A percentile compares a stretch with the other conserved stretches of the same genome.
phyloP scores from a whole-genome alignment of 75 land plant genomes.

The Selaginella moellendorffii region DNA sequence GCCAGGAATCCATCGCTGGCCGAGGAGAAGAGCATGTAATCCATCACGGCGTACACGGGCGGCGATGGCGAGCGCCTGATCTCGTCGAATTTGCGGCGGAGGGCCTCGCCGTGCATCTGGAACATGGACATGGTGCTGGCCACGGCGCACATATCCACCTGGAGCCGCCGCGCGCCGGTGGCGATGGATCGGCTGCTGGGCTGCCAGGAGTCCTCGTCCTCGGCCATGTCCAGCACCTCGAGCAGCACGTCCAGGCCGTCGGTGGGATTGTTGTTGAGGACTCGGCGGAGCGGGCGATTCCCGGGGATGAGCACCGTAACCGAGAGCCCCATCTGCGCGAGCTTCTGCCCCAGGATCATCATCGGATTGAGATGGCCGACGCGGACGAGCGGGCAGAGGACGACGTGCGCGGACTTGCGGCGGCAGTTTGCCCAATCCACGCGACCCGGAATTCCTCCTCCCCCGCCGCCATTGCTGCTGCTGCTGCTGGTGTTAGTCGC shows the following conservation, averaged over 20 bases:
- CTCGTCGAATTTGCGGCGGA: background rate
- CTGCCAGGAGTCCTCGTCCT: constrained; percentile 4
- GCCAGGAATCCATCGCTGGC: background rate
- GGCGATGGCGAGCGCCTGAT: background rate
- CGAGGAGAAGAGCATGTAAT: background rate
- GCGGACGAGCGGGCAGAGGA: background rate
- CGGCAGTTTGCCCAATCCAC: background rate
- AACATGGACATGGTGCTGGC: background rate
- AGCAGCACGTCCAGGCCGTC: background rate
- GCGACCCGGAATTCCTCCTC: too few species aligned
- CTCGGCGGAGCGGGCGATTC: background rate
- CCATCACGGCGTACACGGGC: background rate
- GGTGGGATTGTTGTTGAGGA: background rate
- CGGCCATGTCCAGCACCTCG: constrained; percentile 3
- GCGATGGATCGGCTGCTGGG: background rate
- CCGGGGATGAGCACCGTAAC: constrained; percentile 1
- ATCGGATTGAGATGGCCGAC: constrained; percentile 2
- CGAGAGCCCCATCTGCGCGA: background rate
- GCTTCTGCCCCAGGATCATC: constrained; percentile 3
- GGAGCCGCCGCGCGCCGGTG: background rate
- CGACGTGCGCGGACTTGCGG: constrained; percentile 1
- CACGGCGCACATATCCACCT: background rate
- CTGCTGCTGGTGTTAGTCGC: too few species aligned
- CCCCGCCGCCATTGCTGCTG: background rate
- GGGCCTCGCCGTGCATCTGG: background rate